Percentiles rank a stretch among this genome's conserved stretches.
Evolutionary conservation across 2,329 filamentous ascomycete genomes (phyloP).

Genomic region (Pseudogymnoascus sp.): DNA sequence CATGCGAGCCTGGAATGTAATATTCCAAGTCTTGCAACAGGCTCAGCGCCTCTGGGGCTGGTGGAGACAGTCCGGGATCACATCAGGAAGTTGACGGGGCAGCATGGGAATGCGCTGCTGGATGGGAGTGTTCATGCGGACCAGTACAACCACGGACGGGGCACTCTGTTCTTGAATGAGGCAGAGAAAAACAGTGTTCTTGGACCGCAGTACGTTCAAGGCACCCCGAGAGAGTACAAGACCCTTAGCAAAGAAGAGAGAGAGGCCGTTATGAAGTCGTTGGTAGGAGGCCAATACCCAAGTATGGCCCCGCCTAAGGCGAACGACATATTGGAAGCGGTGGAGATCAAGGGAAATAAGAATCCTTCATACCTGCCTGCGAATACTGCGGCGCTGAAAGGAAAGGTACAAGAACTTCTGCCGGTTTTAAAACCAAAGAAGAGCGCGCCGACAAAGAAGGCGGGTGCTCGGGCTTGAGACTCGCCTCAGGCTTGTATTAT

Average conservation of each 20-base stretch:
- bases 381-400: slow-evolving; percentile 23
- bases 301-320: slow-evolving; percentile 15
- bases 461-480: not conserved
- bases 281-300: slow-evolving; percentile 27
- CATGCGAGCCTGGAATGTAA: slow-evolving; percentile 18
- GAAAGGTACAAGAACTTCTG: slow-evolving; percentile 24
- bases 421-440: slow-evolving; percentile 15
- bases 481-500: not conserved
- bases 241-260: not conserved
- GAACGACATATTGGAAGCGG: slow-evolving; percentile 20
- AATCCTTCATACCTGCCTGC: slow-evolving; percentile 29
- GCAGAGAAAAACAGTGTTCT: slow-evolving; percentile 6
- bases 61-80: slow-evolving; percentile 23
- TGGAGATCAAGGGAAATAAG: slow-evolving; percentile 21
- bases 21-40: slow-evolving; percentile 22
- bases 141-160: slow-evolving; percentile 4
- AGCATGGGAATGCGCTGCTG: slow-evolving; percentile 1
- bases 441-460: not conserved
- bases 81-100: slow-evolving; percentile 22
- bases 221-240: not conserved
- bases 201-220: not conserved
- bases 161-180: slow-evolving; percentile 9
- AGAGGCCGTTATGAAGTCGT: slow-evolving; percentile 14
- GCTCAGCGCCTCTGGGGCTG: slow-evolving; percentile 17
- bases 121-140: not conserved